Evolutionary conservation across 108 stramenopile genomes (phyloP).

Genomic region (Phaeodactylum tricornutum): DNA sequence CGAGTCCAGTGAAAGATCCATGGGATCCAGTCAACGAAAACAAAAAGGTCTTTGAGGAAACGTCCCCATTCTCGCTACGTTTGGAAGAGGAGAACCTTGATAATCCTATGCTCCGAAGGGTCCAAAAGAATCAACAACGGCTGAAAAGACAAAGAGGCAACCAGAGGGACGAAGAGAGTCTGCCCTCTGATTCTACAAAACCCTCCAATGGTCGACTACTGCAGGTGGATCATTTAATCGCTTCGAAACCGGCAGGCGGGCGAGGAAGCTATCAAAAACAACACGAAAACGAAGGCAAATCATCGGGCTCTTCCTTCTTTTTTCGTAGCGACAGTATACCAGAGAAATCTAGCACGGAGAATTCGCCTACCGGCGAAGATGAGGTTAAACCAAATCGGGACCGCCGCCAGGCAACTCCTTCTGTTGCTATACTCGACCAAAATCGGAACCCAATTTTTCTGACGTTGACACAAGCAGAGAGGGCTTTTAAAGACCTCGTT

Average conservation of each 20-base stretch:
- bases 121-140: background rate
- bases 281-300: background rate
- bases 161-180: background rate
- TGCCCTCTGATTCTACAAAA: background rate
- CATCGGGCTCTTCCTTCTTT: background rate
- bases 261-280: slow-evolving; percentile 18
- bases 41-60: no score
- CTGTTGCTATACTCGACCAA: slow-evolving; percentile 35
- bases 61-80: no score
- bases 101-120: background rate
- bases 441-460: slow-evolving; percentile 52
- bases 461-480: slow-evolving; percentile 46
- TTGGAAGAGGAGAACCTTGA: background rate
- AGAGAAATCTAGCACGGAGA: background rate
- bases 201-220: slow-evolving; percentile 2
- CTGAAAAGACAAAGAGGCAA: slow-evolving; percentile 2
- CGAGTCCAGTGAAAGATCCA: slow-evolving; percentile 36
- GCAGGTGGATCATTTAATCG: slow-evolving; percentile 24
- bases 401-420: background rate
- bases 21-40: slow-evolving; percentile 23
- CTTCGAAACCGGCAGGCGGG: slow-evolving; percentile 51
- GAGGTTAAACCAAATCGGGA: background rate
- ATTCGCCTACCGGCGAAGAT: slow-evolving; percentile 1
- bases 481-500: slow-evolving; percentile 1
- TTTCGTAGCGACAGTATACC: background rate